Conservation (phyloP, 1,139 yeast genomes). For the Yamadazyma epiphylla region DNA sequence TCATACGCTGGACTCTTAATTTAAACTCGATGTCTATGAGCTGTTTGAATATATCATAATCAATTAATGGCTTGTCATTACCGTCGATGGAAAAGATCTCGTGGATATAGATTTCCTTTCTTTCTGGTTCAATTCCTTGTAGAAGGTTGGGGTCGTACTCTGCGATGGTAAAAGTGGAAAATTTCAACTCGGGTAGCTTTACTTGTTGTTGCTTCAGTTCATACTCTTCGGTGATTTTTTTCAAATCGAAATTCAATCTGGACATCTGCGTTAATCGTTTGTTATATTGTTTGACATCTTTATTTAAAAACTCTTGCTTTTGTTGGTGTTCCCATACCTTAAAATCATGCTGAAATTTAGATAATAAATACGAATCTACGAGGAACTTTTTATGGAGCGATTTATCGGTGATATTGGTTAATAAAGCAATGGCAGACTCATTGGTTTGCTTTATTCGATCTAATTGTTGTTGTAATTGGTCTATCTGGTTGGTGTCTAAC, state of each 20-base stretch:
- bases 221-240: conserved; percentile 18
- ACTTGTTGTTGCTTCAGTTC: conserved; percentile 22
- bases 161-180: conserved; percentile 28
- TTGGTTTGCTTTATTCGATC: conserved; percentile 1
- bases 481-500: background rate
- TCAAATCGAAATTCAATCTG: conserved; percentile 24
- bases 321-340: conserved; percentile 27
- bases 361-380: conserved; percentile 33
- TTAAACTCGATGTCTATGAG: conserved; percentile 34
- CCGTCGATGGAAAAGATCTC: conserved; percentile 22
- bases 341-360: conserved; percentile 26
- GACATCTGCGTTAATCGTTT: conserved; percentile 26
- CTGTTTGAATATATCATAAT: conserved; percentile 24
- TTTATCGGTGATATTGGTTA: conserved; percentile 10
- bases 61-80: conserved; percentile 24
- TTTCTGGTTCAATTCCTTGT: conserved; percentile 11
- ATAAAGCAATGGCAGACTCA: conserved; percentile 6
- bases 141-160: conserved; percentile 20
- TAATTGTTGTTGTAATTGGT: background rate
- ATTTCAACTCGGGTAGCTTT: conserved; percentile 25
- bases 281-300: conserved; percentile 29
- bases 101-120: conserved; percentile 15
- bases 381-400: conserved; percentile 21
- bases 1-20: conserved; percentile 27
- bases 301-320: conserved; percentile 18